Base-by-base conservation (phyloP, 192 early-diverging fungal species). In the Coemansia sp. region DNA sequence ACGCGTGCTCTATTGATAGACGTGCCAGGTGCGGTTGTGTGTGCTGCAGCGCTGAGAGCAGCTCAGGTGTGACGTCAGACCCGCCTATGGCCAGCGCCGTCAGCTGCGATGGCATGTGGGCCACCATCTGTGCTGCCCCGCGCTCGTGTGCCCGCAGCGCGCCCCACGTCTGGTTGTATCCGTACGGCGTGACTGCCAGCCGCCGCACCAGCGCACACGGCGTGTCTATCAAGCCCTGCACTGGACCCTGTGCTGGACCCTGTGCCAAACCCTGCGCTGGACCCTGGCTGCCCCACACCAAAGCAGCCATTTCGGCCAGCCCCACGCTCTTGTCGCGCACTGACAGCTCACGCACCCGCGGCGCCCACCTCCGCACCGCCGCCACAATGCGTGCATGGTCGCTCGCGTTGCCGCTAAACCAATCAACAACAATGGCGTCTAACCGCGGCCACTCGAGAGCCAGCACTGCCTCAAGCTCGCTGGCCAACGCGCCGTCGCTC, bases 111-210 rank as follows among this genome's bases (percentile, higher is more conserved):
- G 65, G 67, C 67, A 64, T 57, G 35, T 57, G 43, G 27, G 56
- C 41, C 54, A 69, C 41, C 49, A 54, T 53, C 5, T 12, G 63
- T 2, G 71, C 71, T 3, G 54, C 64, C 16, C 76, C 67, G 48
- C 64, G 51, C 54, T 73, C 71, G 64, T 12, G 29, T 2, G 71
- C 68, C 18, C 14, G 52, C 57, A 80, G 77, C 10, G 68, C 68
- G n/a, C 47, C 57, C 77, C 77, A 80, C 26, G 51, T 64, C 68
- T 65, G 64, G 65, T 68, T 69, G 57, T 74, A 80, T 19, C 77
- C 77, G 59, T 74, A 74, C 18, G 77, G 77, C 65, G 22, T 51
- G 11, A 71, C 29, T 4, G 71, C 72, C 57, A 80, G 65, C 20
- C 72, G 67, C 26, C 57, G 39, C 11, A 80, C 18, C 1, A 35